Percentiles rank a stretch among this genome's conserved stretches.
Evolutionary conservation across 257 asterid genomes (phyloP).

Genomic region (Rubia yunnanensis): DNA sequence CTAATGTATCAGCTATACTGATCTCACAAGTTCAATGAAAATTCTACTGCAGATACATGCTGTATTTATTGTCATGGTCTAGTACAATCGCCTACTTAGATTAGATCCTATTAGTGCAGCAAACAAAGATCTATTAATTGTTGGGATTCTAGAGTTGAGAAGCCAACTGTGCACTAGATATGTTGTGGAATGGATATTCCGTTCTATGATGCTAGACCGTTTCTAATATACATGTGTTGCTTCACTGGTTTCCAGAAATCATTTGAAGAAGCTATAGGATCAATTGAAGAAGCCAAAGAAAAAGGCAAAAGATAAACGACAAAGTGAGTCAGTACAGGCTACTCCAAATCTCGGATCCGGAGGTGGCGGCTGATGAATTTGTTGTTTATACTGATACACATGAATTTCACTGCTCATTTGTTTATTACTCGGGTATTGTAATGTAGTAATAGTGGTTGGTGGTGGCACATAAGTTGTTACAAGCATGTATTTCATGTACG

Average conservation of each 20-base stretch:
- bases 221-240: neutral
- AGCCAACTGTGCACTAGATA: neutral
- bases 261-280: constrained; percentile 73
- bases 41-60: neutral
- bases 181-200: neutral
- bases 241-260: constrained; percentile 47
- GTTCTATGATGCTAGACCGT: neutral
- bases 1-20: neutral
- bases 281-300: constrained; percentile 63
- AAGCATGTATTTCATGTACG: neutral
- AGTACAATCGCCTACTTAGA: neutral
- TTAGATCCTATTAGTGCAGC: neutral
- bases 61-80: neutral
- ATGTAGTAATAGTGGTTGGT: neutral
- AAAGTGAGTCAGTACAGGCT: neutral
- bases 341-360: too few relatives aligned
- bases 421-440: neutral
- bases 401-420: neutral
- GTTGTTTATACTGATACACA: neutral
- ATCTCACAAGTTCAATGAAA: neutral
- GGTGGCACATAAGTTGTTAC: neutral
- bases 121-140: neutral
- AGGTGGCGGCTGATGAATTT: neutral
- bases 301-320: constrained; percentile 32
- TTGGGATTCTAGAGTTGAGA: neutral